phyloP scores from a whole-genome alignment of 2,329 filamentous ascomycete genomes.

The Septoria petroselini region DNA sequence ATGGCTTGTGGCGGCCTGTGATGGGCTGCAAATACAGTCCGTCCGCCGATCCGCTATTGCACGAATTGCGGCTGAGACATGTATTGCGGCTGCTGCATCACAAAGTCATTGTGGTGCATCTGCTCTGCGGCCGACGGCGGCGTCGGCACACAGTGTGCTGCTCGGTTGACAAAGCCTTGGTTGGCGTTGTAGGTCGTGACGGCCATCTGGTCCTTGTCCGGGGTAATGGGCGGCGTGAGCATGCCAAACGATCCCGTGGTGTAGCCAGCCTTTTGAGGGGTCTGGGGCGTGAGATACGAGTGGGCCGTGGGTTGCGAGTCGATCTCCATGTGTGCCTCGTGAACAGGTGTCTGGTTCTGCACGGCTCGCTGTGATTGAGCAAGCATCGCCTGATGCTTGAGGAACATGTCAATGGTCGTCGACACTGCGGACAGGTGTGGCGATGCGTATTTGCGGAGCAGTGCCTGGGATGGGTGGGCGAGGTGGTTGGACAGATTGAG shows the following conservation, averaged over 20 bases:
- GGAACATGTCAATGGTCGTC: slow-evolving; percentile 62
- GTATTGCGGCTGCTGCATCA: slow-evolving; percentile 23
- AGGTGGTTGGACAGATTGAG: slow-evolving; percentile 63
- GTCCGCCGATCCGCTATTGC: slow-evolving; percentile 23
- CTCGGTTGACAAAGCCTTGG: slow-evolving; percentile 29
- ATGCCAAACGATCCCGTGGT: slow-evolving; percentile 68
- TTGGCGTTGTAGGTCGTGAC: slow-evolving; percentile 27
- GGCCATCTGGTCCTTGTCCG: slow-evolving; percentile 53
- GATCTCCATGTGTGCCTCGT: slow-evolving; percentile 30
- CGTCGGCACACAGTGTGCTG: slow-evolving; percentile 32
- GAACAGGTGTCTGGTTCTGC: slow-evolving; percentile 30
- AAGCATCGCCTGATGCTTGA: slow-evolving; percentile 55
- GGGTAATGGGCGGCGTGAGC: slow-evolving; percentile 81
- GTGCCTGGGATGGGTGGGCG: slow-evolving; percentile 63
- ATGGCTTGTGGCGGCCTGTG: not conserved
- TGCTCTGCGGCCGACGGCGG: slow-evolving; percentile 36
- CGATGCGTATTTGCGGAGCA: slow-evolving; percentile 66
- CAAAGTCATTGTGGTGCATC: slow-evolving; percentile 25
- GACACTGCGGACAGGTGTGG: slow-evolving; percentile 64
- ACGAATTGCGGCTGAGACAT: slow-evolving; percentile 34
- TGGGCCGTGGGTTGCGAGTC: slow-evolving; percentile 30
- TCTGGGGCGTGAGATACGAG: slow-evolving; percentile 64
- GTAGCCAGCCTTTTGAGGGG: slow-evolving; percentile 72
- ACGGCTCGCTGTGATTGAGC: slow-evolving; percentile 31
- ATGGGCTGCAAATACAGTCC: not conserved